Base-by-base conservation (phyloP, 2,329 filamentous ascomycete genomes). In the Chrysoporthe puriensis region DNA sequence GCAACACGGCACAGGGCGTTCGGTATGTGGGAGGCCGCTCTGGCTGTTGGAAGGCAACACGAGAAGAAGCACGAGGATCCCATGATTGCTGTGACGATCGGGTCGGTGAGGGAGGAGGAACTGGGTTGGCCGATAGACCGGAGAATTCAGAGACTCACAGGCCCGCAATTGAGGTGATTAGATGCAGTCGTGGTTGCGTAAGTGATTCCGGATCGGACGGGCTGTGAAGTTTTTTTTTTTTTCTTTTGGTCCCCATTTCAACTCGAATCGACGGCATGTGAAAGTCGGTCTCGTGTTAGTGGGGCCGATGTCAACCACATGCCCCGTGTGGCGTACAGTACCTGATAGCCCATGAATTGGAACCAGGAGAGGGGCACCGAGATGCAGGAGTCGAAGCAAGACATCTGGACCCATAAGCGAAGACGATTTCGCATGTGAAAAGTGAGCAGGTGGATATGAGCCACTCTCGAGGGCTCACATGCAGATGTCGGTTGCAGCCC, bases 401-500 rank as follows among this genome's bases (percentile, higher is more conserved):
- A 7, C 21, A 56, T 56, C 36, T 34, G 54, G 32, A 36, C 16
- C 32, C 52, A n/a, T 36, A 7, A 8, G 2, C 6, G 5, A n/a
- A 34, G 16, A 13, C 54, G 40, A 40, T 16, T 40, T 57, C 9
- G 18, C 54, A 57, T 57, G 54, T 57, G 54, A 57, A 40, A 40
- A n/a, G 40, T 57, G 32, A 18, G 14, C 5, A 57, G 18, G 54
- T 57, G 54, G 54, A 57, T 40, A 18, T n/a, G 26, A 9, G 54
- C 34, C 54, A 57, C 34, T 40, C 34, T n/a, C 50, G 16, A 57
- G 54, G 32, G 13, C 7, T 9, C 54, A 40, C 16, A 57, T 57
- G 34, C 54, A 57, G 34, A 40, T 57, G 54, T 57, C 54, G 40
- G 54, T 57, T 40, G 32, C 54, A 36, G 32, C 54, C 32, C 54